Percentiles rank a stretch among this genome's conserved stretches.
These are phyloP conservation scores for Fusarium lateritium DNA, from an alignment of 2,329 filamentous ascomycete genomes.

Conservation along the genomic window DNA sequence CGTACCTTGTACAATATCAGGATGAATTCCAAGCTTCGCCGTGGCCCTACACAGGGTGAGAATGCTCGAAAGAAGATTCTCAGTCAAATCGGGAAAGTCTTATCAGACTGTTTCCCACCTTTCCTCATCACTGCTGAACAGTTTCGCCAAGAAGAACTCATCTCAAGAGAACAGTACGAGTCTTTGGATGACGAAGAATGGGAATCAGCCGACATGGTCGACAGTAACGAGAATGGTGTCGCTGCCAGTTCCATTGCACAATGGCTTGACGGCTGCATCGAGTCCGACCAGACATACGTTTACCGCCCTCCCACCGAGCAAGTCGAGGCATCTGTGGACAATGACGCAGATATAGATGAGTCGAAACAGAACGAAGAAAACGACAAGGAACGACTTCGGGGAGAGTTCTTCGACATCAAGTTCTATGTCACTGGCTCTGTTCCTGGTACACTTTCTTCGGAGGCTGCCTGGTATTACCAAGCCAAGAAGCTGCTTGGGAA, in stretches of 20 bases:
- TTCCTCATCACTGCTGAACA: slow-evolving; percentile 67
- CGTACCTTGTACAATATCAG: slow-evolving; percentile 77
- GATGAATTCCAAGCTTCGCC: slow-evolving; percentile 37
- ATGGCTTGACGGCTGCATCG: slow-evolving; percentile 40
- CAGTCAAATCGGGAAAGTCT: slow-evolving; percentile 12
- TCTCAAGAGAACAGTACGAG: slow-evolving; percentile 74
- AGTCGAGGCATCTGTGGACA: slow-evolving; percentile 7
- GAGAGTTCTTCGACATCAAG: slow-evolving; percentile 57
- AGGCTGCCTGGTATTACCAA: slow-evolving; percentile 26
- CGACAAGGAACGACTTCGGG: slow-evolving; percentile 68
- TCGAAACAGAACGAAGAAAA: slow-evolving; percentile 35
- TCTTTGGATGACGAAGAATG: slow-evolving; percentile 58
- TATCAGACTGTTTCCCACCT: slow-evolving; percentile 53
- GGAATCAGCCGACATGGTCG: slow-evolving; percentile 27
- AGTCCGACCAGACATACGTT: slow-evolving; percentile 40
- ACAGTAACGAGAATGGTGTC: slow-evolving; percentile 1
- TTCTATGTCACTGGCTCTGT: slow-evolving; percentile 40
- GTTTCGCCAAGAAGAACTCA: slow-evolving; percentile 68
- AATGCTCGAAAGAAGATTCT: slow-evolving; percentile 23
- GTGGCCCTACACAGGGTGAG: slow-evolving; percentile 16
- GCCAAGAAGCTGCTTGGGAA: slow-evolving; percentile 29
- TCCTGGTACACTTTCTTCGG: slow-evolving; percentile 13
- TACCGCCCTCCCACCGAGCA: slow-evolving; percentile 43
- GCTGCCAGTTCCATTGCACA: slow-evolving; percentile 16
- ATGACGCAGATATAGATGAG: not conserved